Evolutionary conservation across 352 stramenopile genomes (phyloP).

Genomic region (Globisporangium okanoganense): DNA sequence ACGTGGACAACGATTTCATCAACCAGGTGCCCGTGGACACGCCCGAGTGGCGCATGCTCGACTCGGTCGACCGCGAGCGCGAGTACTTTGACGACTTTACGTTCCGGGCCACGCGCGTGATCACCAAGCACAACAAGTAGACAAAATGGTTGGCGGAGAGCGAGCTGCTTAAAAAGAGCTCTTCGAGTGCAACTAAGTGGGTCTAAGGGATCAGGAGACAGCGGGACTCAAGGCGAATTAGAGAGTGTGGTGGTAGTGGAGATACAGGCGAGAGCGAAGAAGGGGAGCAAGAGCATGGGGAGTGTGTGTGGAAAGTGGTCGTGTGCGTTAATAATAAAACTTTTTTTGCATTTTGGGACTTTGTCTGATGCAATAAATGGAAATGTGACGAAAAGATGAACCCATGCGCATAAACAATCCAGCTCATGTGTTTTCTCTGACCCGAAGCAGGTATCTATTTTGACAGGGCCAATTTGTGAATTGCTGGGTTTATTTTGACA

Average conservation of each 20-base stretch:
- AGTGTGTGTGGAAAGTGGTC: not conserved
- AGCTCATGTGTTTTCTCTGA: not conserved
- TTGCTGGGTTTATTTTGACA: not conserved
- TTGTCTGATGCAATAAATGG: too few relatives aligned
- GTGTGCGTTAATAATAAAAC: slow-evolving; percentile 1
- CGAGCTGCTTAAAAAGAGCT: not conserved
- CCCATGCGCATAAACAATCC: slow-evolving; percentile 6
- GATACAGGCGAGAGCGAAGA: not conserved
- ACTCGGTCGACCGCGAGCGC: slow-evolving; percentile 80
- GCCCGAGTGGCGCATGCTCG: slow-evolving; percentile 86
- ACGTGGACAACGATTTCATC: slow-evolving; percentile 87
- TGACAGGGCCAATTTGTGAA: not conserved
- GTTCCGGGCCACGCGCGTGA: slow-evolving; percentile 70
- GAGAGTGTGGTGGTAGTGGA: not conserved
- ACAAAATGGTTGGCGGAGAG: not conserved
- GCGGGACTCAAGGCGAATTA: not conserved
- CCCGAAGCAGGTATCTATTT: not conserved
- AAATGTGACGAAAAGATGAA: not conserved
- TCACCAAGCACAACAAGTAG: slow-evolving; percentile 25
- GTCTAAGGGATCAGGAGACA: not conserved
- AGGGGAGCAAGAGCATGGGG: not conserved
- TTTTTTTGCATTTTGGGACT: slow-evolving; percentile 5
- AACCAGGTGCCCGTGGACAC: slow-evolving; percentile 85
- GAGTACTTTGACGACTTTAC: slow-evolving; percentile 88
- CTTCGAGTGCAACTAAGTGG: not conserved